Percentiles rank a stretch among this genome's conserved stretches.
Evolutionary conservation across 495 filamentous ascomycete species (phyloP).

Genomic region (Annulohypoxylon maeteangense): DNA sequence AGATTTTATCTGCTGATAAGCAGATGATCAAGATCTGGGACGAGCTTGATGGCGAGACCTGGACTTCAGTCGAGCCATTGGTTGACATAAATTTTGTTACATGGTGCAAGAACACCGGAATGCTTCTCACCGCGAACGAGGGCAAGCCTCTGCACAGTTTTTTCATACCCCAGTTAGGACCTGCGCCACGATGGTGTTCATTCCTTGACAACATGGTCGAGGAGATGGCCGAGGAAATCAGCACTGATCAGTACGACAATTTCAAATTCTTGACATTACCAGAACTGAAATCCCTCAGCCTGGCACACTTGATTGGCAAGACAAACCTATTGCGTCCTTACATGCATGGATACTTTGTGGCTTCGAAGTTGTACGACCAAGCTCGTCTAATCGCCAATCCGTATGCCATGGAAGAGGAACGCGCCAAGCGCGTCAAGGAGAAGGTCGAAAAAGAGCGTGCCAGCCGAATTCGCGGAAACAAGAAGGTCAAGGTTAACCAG

Average conservation of each 20-base stretch:
- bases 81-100: slow-evolving; percentile 94
- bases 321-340: slow-evolving; percentile 90
- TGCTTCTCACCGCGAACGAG: slow-evolving; percentile 94
- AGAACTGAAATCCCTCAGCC: slow-evolving; percentile 80
- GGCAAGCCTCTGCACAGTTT: slow-evolving; percentile 92
- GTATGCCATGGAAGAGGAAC: slow-evolving; percentile 89
- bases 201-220: slow-evolving; percentile 98
- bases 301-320: slow-evolving; percentile 87
- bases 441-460: slow-evolving; percentile 95
- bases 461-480: slow-evolving; percentile 88
- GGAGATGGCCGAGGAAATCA: slow-evolving; percentile 88
- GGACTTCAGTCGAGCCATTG: slow-evolving; percentile 94
- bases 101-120: slow-evolving; percentile 85
- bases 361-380: slow-evolving; percentile 91
- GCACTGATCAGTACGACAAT: slow-evolving; percentile 91
- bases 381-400: slow-evolving; percentile 92
- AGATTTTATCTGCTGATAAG: slow-evolving; percentile 92
- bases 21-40: slow-evolving; percentile 98
- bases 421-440: slow-evolving; percentile 85
- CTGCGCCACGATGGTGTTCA: slow-evolving; percentile 93
- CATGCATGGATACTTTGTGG: slow-evolving; percentile 99
- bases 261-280: slow-evolving; percentile 94
- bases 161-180: slow-evolving; percentile 85
- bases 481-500: slow-evolving; percentile 91
- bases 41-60: slow-evolving; percentile 78